These are phyloP conservation scores for Eremomyces bilateralis DNA, from an alignment of 495 filamentous ascomycete species.

Conservation along the genomic window DNA sequence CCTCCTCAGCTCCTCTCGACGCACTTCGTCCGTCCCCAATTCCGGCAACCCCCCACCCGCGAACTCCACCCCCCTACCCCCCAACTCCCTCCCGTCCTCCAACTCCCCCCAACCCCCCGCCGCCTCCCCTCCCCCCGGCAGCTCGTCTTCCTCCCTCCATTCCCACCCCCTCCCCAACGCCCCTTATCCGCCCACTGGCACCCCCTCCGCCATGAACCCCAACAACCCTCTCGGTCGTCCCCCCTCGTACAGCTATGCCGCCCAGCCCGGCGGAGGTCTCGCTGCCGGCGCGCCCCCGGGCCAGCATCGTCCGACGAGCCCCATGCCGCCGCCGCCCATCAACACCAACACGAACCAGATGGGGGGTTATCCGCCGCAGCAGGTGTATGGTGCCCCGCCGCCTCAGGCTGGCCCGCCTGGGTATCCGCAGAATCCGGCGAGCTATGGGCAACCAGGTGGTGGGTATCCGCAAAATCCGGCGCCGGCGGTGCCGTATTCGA, in stretches of 20 bases:
- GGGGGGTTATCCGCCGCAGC: constrained; percentile 7
- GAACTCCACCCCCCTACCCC: neutral
- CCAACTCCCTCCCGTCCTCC: constrained; percentile 6
- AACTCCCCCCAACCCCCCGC: constrained; percentile 6
- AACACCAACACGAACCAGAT: constrained; percentile 12
- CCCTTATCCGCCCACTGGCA: constrained; percentile 1
- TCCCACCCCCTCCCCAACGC: constrained; percentile 7
- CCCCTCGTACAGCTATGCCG: constrained; percentile 22
- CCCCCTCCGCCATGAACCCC: constrained; percentile 16
- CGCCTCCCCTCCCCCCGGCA: constrained; percentile 11
- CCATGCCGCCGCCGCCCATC: constrained; percentile 16
- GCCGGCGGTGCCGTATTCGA: constrained; percentile 8
- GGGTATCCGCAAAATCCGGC: constrained; percentile 8
- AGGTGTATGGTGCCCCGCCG: constrained; percentile 10
- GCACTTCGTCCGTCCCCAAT: constrained; percentile 1
- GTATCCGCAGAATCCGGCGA: constrained; percentile 14
- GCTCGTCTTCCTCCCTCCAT: constrained; percentile 10
- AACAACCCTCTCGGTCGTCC: constrained; percentile 18
- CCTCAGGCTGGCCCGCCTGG: constrained; percentile 13
- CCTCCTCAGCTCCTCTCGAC: constrained; percentile 1
- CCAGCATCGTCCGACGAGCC: constrained; percentile 14
- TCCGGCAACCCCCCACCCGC: neutral
- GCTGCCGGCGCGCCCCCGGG: constrained; percentile 10
- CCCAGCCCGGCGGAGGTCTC: constrained; percentile 6
- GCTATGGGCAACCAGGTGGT: constrained; percentile 8